Percentiles rank a stretch among this genome's conserved stretches.
These are phyloP conservation scores for Nepenthes mirabilis DNA, from an alignment of 148 eudicot species.

Conservation along the genomic window DNA sequence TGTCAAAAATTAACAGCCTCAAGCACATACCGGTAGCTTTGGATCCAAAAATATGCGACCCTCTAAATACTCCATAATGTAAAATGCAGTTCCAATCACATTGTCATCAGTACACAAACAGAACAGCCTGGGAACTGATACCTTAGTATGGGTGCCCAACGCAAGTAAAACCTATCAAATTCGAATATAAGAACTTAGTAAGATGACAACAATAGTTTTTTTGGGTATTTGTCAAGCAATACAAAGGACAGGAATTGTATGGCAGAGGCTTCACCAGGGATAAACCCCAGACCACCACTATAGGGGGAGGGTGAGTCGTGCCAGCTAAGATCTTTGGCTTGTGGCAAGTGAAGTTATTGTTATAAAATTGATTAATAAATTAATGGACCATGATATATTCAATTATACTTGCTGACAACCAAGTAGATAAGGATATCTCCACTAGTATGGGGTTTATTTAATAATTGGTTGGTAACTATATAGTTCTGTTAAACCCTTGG, in stretches of 20 bases:
- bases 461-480: too few relatives aligned
- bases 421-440: too few relatives aligned
- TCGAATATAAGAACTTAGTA: background rate
- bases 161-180: conserved; percentile 65
- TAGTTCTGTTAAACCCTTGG: too few relatives aligned
- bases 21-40: conserved; percentile 51
- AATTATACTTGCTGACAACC: too few relatives aligned
- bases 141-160: conserved; percentile 53
- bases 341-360: background rate
- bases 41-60: conserved; percentile 84
- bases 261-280: too few relatives aligned
- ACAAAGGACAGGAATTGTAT: too few relatives aligned
- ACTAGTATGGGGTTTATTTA: too few relatives aligned
- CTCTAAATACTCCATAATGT: conserved; percentile 91
- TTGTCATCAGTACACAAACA: conserved; percentile 76
- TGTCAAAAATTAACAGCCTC: background rate
- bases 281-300: too few relatives aligned
- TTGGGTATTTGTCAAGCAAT: background rate
- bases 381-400: background rate
- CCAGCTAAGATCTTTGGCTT: too few relatives aligned
- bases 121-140: conserved; percentile 85
- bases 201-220: background rate
- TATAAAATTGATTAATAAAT: background rate
- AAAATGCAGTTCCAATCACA: conserved; percentile 89
- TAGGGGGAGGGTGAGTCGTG: too few relatives aligned